These are phyloP conservation scores for Blastobotrys aristatus DNA, from an alignment of 1,139 yeast genomes.

Conservation along the genomic window DNA sequence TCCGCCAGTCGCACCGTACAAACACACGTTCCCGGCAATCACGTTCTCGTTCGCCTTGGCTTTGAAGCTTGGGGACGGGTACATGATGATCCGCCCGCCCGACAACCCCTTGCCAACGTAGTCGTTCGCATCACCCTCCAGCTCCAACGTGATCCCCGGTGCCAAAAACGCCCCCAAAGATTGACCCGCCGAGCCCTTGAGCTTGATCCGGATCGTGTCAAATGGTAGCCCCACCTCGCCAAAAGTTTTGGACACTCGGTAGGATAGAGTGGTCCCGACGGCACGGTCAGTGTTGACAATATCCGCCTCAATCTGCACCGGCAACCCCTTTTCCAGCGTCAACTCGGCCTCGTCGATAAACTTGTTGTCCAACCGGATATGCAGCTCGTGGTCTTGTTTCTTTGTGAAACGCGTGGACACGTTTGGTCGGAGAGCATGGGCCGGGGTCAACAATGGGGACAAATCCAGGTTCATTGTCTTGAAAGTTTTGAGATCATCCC, in stretches of 20 bases:
- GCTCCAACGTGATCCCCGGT: slow-evolving; percentile 89
- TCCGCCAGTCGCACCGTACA: slow-evolving; percentile 97
- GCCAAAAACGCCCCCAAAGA: slow-evolving; percentile 98
- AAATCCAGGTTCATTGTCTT: slow-evolving; percentile 90
- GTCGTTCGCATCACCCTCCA: slow-evolving; percentile 97
- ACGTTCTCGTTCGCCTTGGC: slow-evolving; percentile 96
- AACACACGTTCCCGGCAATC: slow-evolving; percentile 93
- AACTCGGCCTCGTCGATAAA: slow-evolving; percentile 92
- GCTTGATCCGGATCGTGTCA: slow-evolving; percentile 90
- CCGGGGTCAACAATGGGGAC: slow-evolving; percentile 92
- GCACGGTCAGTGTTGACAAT: slow-evolving; percentile 96
- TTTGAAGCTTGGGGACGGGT: slow-evolving; percentile 78
- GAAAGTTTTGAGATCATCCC: slow-evolving; percentile 80
- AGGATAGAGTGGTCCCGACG: slow-evolving; percentile 88
- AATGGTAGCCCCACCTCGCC: slow-evolving; percentile 94
- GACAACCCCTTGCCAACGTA: slow-evolving; percentile 96
- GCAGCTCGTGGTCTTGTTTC: slow-evolving; percentile 91
- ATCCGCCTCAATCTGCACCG: slow-evolving; percentile 88
- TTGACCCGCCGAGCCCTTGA: slow-evolving; percentile 94
- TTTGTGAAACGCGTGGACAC: slow-evolving; percentile 90
- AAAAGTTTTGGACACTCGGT: slow-evolving; percentile 85
- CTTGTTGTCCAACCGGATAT: slow-evolving; percentile 90
- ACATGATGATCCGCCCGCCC: slow-evolving; percentile 89
- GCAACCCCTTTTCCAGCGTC: slow-evolving; percentile 89
- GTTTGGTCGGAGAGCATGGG: slow-evolving; percentile 96